Conservation (phyloP, 192 early-diverging fungal genomes). For the Coemansia sp. region DNA sequence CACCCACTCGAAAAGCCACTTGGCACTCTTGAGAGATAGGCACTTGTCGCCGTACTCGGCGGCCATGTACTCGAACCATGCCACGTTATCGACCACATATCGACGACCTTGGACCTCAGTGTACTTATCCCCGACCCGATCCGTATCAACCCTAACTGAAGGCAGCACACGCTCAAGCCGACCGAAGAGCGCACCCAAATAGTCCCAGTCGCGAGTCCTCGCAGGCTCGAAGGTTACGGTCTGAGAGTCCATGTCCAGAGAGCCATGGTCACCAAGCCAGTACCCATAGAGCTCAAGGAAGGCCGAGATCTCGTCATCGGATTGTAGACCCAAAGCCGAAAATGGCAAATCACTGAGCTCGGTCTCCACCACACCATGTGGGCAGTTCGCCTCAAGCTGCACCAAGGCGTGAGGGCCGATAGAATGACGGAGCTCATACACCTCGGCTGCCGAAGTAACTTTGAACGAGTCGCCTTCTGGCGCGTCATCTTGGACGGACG, state of each 20-base stretch:
- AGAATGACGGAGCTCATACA: constrained; percentile 13
- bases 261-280: constrained; percentile 20
- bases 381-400: constrained; percentile 32
- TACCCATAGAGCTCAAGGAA: constrained; percentile 38
- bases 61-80: constrained; percentile 15
- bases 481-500: neutral
- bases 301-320: constrained; percentile 16
- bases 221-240: neutral
- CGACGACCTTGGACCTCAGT: neutral
- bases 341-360: constrained; percentile 8
- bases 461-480: neutral
- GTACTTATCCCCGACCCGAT: neutral
- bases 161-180: constrained; percentile 7
- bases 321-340: constrained; percentile 11
- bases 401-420: constrained; percentile 19
- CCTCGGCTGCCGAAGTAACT: constrained; percentile 13
- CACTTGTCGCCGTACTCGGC: constrained; percentile 6
- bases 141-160: neutral
- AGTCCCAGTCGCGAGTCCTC: neutral
- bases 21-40: neutral
- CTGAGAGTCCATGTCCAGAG: neutral
- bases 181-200: constrained; percentile 16
- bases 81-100: neutral
- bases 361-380: constrained; percentile 6
- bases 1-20: constrained; percentile 20